Base-by-base conservation (phyloP, 306 rosid species). In the Prunus mongolica region DNA sequence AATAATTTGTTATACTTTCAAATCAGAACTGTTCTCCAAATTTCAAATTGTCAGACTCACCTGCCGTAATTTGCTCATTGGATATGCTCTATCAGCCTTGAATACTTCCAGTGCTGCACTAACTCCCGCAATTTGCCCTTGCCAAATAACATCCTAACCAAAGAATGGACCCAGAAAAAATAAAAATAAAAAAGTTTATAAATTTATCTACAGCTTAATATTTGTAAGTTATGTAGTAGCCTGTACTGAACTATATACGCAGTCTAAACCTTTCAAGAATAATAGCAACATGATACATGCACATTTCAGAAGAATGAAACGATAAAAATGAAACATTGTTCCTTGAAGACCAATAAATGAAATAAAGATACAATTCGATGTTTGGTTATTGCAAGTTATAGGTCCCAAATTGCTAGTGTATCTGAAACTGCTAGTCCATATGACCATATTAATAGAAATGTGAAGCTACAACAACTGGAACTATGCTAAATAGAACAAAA, bases 61-160 rank as follows among this genome's bases (percentile, higher is more conserved):
- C 90, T 90, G 92, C 54, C 66, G 87, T 82, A 95, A 78, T 79
- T 87, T 89, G 56, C 77, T 81, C 81, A 90, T 76, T 56, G 99
- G 91, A 81, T 89, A 92, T 56, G 97, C 97, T 79, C 70, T 86
- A 61, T 92, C 93, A 58, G 96, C 97, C 92, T 79, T 89, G 84
- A 95, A 95, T n/a, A 76, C 81, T 64, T 86, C 87, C 77, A 89
- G 65, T 65, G 99, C 99, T 78, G 84, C 93, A 64, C 85, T 88
- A 76, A 88, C 92, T 82, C 96, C 97, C 14, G 97, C 99, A 83
- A 75, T 73, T 70, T 83, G 67, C 71, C 99, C 99, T 88, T 92
- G 92, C 98, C 98, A 95, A 83, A 81, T 88, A 68, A 90, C 89
- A 84, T 95, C 98, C 97, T 95, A 83, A 47, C 82, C 46, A 75